Evolutionary conservation across 2,329 filamentous ascomycete genomes (phyloP).

Genomic region (Magnaporthiopsis incrustans): DNA sequence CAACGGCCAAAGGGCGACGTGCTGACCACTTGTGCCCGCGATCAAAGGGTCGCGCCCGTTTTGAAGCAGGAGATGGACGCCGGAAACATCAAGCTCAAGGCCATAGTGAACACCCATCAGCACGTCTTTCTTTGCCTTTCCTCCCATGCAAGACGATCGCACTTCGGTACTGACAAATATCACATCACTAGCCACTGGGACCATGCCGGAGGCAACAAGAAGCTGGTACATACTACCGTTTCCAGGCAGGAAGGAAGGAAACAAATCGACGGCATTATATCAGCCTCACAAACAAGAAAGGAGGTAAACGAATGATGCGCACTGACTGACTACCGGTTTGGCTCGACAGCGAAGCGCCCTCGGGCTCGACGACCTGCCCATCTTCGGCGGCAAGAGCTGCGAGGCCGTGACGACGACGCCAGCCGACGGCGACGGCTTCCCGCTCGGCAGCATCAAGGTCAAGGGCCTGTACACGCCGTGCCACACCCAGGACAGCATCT

Average conservation of each 20-base stretch:
- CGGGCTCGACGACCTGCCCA: slow-evolving; percentile 54
- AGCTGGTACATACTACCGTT: slow-evolving; percentile 47
- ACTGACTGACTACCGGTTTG: not conserved
- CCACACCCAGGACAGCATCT: slow-evolving; percentile 97
- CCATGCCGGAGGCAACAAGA: slow-evolving; percentile 84
- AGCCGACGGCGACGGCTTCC: slow-evolving; percentile 66
- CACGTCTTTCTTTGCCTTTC: slow-evolving; percentile 37
- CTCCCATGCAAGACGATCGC: not conserved
- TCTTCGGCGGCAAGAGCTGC: slow-evolving; percentile 81
- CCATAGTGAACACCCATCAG: slow-evolving; percentile 97
- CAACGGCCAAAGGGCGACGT: too few species aligned
- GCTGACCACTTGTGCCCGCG: too few species aligned
- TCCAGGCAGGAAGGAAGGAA: not conserved
- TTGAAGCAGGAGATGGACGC: slow-evolving; percentile 65
- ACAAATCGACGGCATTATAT: too few species aligned
- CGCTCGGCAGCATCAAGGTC: slow-evolving; percentile 74
- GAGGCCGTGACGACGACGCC: slow-evolving; percentile 72
- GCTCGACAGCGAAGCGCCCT: slow-evolving; percentile 30
- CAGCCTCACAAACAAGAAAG: not conserved
- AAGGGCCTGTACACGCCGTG: slow-evolving; percentile 92
- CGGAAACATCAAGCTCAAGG: slow-evolving; percentile 72
- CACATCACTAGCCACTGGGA: slow-evolving; percentile 66
- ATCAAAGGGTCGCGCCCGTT: slow-evolving; percentile 47
- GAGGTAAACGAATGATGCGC: not conserved
- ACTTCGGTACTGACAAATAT: not conserved